phyloP scores from a whole-genome alignment of 768 basidiomycete species.

The Hericium rajendrae region DNA sequence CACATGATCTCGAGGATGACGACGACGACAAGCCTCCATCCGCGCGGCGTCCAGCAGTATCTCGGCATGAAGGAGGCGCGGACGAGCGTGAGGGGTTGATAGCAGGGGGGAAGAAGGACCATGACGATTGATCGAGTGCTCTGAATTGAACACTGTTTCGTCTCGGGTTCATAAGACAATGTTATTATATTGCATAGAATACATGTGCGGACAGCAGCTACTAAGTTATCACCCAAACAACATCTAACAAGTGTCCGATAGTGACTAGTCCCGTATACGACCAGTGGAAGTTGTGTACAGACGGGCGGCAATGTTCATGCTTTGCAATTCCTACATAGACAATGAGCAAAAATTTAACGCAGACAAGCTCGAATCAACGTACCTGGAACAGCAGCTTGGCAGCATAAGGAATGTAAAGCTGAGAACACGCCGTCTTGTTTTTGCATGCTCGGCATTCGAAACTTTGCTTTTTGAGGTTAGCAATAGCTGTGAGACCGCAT shows the following conservation, averaged over 20 bases:
- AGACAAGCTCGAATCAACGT: conserved; percentile 12
- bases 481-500: conserved; percentile 94
- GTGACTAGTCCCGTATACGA: conserved; percentile 56
- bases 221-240: conserved; percentile 2
- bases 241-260: not conserved
- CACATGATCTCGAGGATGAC: conserved; percentile 44
- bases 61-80: conserved; percentile 32
- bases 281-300: conserved; percentile 82
- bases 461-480: conserved; percentile 98
- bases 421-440: conserved; percentile 92
- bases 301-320: conserved; percentile 90
- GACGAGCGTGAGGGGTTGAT: conserved; percentile 66
- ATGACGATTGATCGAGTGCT: not conserved
- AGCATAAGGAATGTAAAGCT: conserved; percentile 90
- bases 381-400: conserved; percentile 96
- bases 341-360: too few species aligned
- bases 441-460: conserved; percentile 98
- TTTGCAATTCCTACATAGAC: conserved; percentile 68
- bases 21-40: conserved; percentile 33
- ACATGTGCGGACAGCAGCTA: conserved; percentile 19
- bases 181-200: conserved; percentile 21
- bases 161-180: not conserved
- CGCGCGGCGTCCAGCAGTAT: conserved; percentile 42
- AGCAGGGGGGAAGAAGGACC: conserved; percentile 18
- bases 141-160: not conserved